phyloP scores from a whole-genome alignment of 257 asterid species.

The Solanum bulbocastanum region DNA sequence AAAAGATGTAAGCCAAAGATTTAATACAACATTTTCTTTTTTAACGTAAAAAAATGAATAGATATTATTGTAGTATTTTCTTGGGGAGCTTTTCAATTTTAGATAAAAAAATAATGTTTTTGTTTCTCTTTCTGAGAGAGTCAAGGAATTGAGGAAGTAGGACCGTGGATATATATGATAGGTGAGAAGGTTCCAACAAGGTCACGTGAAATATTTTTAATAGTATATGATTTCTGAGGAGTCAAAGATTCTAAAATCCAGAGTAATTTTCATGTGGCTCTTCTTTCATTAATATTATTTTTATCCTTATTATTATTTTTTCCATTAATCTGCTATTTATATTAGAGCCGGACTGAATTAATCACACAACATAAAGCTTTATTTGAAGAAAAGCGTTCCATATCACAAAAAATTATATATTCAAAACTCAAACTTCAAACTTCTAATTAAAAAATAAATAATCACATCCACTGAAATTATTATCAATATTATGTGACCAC shows the following conservation, averaged over 20 bases:
- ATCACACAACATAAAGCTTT: too few species aligned
- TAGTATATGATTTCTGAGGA: neutral
- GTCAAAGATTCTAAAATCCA: neutral
- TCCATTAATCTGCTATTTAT: too few species aligned
- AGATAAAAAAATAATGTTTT: neutral
- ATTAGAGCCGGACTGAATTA: fast-evolving
- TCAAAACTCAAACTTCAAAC: too few species aligned
- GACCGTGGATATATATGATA: neutral
- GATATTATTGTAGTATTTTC: neutral
- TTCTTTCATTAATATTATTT: neutral
- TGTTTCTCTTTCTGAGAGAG: neutral
- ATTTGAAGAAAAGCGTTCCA: too few species aligned
- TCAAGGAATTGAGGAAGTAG: neutral
- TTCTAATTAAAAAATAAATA: too few species aligned
- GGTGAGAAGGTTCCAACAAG: neutral
- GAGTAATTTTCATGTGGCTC: neutral
- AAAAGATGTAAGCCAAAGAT: neutral
- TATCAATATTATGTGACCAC: too few species aligned
- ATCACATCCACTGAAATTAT: too few species aligned
- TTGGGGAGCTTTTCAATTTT: neutral
- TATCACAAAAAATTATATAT: too few species aligned
- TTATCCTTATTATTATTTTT: neutral
- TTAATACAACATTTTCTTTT: neutral
- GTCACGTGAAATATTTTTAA: neutral
- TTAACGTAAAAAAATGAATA: neutral